Percentiles rank a stretch among this genome's conserved stretches.
These are phyloP conservation scores for Verticillium nubilum DNA, from an alignment of 2,329 filamentous ascomycete genomes.

Conservation along the genomic window DNA sequence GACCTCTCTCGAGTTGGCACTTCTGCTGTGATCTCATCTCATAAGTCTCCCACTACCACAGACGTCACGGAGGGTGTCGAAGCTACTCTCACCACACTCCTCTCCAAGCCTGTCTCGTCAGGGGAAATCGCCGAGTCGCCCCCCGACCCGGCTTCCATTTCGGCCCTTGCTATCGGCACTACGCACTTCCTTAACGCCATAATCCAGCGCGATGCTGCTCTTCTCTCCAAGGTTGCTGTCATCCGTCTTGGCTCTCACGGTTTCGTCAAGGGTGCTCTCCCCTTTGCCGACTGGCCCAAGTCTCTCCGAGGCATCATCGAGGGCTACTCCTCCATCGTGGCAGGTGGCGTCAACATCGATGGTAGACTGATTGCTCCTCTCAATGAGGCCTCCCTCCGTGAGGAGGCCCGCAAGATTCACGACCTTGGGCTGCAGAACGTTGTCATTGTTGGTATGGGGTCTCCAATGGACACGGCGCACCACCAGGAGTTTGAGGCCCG, in stretches of 20 bases:
- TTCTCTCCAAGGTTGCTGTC: conserved; percentile 46
- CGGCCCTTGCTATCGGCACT: conserved; percentile 47
- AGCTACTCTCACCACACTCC: conserved; percentile 36
- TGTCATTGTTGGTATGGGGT: conserved; percentile 53
- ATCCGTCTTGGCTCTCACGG: conserved; percentile 45
- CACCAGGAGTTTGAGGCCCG: conserved; percentile 45
- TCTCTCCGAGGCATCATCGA: conserved; percentile 31
- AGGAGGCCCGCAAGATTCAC: conserved; percentile 14
- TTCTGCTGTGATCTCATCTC: conserved; percentile 11
- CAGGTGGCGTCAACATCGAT: conserved; percentile 16
- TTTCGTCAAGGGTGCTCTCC: conserved; percentile 44
- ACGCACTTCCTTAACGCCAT: conserved; percentile 57
- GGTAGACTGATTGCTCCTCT: conserved; percentile 13
- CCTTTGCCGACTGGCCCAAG: conserved; percentile 47
- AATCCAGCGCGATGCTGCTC: conserved; percentile 43
- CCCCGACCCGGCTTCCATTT: conserved; percentile 27
- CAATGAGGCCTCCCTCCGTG: conserved; percentile 6
- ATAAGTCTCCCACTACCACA: conserved; percentile 43
- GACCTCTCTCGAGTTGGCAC: conserved; percentile 20
- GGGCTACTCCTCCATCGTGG: conserved; percentile 13
- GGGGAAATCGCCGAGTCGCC: conserved; percentile 12
- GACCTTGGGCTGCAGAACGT: conserved; percentile 29
- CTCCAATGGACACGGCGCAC: conserved; percentile 48
- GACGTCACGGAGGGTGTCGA: conserved; percentile 42
- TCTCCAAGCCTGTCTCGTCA: conserved; percentile 15